Conservation (phyloP, 176 grass and related monocot genomes). For the Ampelocalamus luodianensis region DNA sequence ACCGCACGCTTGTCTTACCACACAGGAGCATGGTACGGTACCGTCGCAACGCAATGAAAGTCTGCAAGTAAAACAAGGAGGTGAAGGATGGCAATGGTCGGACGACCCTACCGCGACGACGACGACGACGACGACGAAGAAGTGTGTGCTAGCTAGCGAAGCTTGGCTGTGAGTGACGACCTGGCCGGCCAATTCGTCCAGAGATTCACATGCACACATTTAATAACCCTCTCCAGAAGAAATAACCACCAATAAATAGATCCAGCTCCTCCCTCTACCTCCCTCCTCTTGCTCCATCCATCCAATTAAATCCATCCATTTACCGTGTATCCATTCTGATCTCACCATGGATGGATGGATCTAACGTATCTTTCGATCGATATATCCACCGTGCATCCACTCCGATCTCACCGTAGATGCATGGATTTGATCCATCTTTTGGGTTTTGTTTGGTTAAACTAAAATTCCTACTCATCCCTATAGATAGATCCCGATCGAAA, state of each 20-base stretch:
- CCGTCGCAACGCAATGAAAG: no score
- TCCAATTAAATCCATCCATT: neutral
- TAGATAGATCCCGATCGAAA: no score
- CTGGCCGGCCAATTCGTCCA: slow-evolving; percentile 7
- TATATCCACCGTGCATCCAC: no score
- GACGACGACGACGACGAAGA: no score
- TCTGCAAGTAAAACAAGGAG: no score
- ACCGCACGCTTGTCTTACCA: no score
- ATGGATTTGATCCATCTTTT: no score
- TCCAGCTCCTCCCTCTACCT: neutral
- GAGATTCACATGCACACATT: slow-evolving; percentile 47
- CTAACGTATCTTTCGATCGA: neutral
- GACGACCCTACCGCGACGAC: neutral
- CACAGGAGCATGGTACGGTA: no score
- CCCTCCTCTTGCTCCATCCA: neutral
- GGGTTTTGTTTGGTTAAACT: no score
- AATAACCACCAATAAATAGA: slow-evolving; percentile 32
- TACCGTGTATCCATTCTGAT: neutral
- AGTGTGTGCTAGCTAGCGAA: neutral
- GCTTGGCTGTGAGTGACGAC: neutral
- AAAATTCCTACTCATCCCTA: no score
- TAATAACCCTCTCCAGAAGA: slow-evolving; percentile 1
- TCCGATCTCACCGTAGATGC: no score
- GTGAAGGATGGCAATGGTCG: neutral
- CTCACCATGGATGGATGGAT: neutral